Percentiles rank a stretch among this genome's conserved stretches.
These are phyloP conservation scores for Pichia occidentalis DNA, from an alignment of 805 yeast genomes.

Conservation along the genomic window DNA sequence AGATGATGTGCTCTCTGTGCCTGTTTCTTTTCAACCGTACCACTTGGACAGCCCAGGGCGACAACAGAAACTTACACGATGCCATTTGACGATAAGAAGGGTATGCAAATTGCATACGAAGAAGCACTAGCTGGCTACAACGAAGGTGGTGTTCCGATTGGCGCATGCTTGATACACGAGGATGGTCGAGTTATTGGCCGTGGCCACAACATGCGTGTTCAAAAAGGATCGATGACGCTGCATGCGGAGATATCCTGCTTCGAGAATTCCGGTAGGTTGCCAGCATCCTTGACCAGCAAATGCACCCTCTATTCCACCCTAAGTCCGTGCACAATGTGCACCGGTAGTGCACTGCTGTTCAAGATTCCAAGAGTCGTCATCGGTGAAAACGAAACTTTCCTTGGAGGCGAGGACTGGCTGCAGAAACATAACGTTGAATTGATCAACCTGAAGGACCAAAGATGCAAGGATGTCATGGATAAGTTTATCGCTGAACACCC, in stretches of 20 bases:
- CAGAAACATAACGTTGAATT: slow-evolving; percentile 63
- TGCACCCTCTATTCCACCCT: slow-evolving; percentile 90
- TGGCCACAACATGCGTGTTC: slow-evolving; percentile 89
- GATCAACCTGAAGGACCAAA: slow-evolving; percentile 49
- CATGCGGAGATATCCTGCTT: slow-evolving; percentile 91
- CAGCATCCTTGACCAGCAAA: slow-evolving; percentile 69
- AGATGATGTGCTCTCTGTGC: too few species aligned
- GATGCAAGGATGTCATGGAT: slow-evolving; percentile 67
- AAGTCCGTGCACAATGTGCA: slow-evolving; percentile 93
- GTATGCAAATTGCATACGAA: slow-evolving; percentile 63
- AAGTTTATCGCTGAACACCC: slow-evolving; percentile 74
- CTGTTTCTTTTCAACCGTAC: too few species aligned
- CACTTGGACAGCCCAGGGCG: too few species aligned
- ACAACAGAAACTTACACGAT: slow-evolving; percentile 22
- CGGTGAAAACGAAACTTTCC: slow-evolving; percentile 80
- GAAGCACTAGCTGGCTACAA: slow-evolving; percentile 60
- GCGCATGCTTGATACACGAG: slow-evolving; percentile 64
- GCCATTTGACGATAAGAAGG: slow-evolving; percentile 58
- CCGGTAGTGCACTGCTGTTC: slow-evolving; percentile 86
- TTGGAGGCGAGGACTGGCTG: slow-evolving; percentile 79
- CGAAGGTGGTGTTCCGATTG: slow-evolving; percentile 73
- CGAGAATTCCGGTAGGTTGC: slow-evolving; percentile 85
- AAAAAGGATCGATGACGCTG: slow-evolving; percentile 72
- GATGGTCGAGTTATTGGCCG: slow-evolving; percentile 79
- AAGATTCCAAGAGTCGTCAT: slow-evolving; percentile 82